Evolutionary conservation across 2,329 filamentous ascomycete species (phyloP).

Genomic region (Juglanconis oblonga): DNA sequence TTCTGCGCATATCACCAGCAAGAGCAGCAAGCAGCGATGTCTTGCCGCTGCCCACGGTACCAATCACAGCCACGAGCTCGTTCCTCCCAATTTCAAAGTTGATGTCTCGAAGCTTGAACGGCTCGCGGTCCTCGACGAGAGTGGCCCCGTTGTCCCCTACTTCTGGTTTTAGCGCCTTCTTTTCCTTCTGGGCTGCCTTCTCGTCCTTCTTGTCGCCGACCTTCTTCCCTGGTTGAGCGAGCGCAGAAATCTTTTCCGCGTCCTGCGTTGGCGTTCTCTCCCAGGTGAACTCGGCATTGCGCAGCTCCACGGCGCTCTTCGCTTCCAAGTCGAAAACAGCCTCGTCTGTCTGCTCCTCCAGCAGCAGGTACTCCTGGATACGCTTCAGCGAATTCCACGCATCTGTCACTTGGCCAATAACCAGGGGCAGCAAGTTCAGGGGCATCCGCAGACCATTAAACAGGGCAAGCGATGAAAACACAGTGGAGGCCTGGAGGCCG

Average conservation of each 20-base stretch:
- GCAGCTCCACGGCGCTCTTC: conserved; percentile 69
- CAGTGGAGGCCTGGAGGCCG: conserved; percentile 66
- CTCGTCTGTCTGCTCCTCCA: conserved; percentile 80
- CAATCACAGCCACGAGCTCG: conserved; percentile 82
- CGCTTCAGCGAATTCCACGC: conserved; percentile 81
- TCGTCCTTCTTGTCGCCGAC: conserved; percentile 40
- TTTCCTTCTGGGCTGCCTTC: conserved; percentile 26
- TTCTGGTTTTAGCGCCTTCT: conserved; percentile 21
- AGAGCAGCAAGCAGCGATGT: conserved; percentile 84
- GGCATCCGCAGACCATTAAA: conserved; percentile 92
- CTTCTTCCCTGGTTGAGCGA: conserved; percentile 39
- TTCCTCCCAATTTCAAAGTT: conserved; percentile 68
- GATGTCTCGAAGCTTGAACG: conserved; percentile 70
- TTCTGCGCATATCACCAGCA: conserved; percentile 91
- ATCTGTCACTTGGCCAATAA: conserved; percentile 86
- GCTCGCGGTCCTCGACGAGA: conserved; percentile 48
- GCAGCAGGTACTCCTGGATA: conserved; percentile 82
- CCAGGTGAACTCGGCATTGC: conserved; percentile 81
- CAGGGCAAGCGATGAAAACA: conserved; percentile 90
- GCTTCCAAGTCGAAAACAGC: conserved; percentile 53
- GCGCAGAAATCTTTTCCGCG: conserved; percentile 40
- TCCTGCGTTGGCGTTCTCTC: conserved; percentile 63
- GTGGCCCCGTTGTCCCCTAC: conserved; percentile 41
- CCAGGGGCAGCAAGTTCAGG: conserved; percentile 81
- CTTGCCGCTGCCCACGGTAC: conserved; percentile 86